A percentile compares a stretch with the other conserved stretches of the same genome.
Conservation (phyloP, 192 early-diverging fungal species). For the Backusella luteola region DNA sequence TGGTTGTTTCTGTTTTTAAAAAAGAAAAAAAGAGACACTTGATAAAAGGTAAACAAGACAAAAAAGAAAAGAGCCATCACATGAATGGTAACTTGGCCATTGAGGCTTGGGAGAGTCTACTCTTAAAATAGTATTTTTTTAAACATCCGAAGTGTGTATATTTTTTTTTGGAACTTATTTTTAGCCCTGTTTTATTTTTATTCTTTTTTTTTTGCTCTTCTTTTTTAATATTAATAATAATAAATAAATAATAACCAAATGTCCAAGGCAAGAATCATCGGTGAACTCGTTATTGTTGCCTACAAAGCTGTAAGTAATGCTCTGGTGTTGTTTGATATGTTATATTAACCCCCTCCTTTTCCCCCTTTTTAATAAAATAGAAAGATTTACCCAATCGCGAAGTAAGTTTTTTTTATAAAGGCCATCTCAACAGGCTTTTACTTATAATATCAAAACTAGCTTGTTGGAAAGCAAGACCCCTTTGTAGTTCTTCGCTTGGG, state of each 20-base stretch:
- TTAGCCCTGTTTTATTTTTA: neutral
- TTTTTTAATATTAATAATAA: neutral
- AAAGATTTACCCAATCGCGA: slow-evolving; percentile 40
- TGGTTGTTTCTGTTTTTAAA: no score
- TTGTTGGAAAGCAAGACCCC: slow-evolving; percentile 55
- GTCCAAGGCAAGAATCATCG: slow-evolving; percentile 29
- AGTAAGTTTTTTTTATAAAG: slow-evolving; percentile 5
- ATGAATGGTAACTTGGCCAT: neutral
- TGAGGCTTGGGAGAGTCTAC: neutral
- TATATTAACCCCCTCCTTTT: neutral
- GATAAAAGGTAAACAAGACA: neutral
- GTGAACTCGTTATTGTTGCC: slow-evolving; percentile 40
- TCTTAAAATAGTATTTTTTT: neutral
- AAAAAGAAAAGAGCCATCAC: neutral
- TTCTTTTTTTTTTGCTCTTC: neutral
- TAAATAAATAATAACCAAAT: slow-evolving; percentile 1
- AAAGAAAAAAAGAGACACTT: no score
- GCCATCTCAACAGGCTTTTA: neutral
- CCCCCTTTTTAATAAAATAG: slow-evolving; percentile 15
- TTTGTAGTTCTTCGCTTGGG: slow-evolving; percentile 51
- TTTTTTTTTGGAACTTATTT: neutral
- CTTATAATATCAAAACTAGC: slow-evolving; percentile 3
- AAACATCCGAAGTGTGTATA: no score
- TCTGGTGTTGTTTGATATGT: neutral
- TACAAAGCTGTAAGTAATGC: slow-evolving; percentile 36